These are phyloP conservation scores for Leavenworthia alabamica DNA, from an alignment of 345 rosid genomes.

Conservation along the genomic window DNA sequence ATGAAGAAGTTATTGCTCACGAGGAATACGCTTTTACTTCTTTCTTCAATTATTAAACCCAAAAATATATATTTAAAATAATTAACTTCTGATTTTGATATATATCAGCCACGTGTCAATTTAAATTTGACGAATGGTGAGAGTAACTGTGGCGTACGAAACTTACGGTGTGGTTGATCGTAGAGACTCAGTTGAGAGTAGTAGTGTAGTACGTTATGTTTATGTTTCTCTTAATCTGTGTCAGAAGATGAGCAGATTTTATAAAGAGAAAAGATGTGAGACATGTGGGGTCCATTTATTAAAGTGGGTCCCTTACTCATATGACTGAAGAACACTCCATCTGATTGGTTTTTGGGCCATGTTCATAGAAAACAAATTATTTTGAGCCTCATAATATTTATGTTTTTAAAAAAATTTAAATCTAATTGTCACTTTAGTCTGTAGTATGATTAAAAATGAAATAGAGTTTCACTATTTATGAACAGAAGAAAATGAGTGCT, in stretches of 20 bases:
- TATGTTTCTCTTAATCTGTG: constrained; percentile 17
- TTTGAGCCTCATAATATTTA: constrained; percentile 13
- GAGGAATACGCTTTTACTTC: constrained; percentile 41
- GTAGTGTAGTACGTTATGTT: constrained; percentile 8
- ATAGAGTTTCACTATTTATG: constrained; percentile 1
- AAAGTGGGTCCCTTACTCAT: constrained; percentile 9
- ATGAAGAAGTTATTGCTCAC: constrained; percentile 33
- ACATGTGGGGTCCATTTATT: constrained; percentile 19
- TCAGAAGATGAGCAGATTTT: background rate
- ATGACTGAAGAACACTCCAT: constrained; percentile 26
- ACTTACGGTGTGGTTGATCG: constrained; percentile 25
- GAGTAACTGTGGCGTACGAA: constrained; percentile 9
- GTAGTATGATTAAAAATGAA: background rate
- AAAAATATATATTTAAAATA: background rate
- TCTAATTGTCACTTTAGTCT: constrained; percentile 14
- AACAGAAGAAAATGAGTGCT: constrained; percentile 2
- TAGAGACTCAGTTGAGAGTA: background rate
- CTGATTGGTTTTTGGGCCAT: constrained; percentile 28
- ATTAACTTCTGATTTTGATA: background rate
- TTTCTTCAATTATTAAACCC: background rate
- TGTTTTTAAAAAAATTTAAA: background rate
- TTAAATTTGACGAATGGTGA: constrained; percentile 5
- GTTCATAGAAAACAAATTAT: constrained; percentile 15
- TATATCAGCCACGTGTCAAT: background rate
- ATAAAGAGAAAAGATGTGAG: constrained; percentile 6